Conservation (phyloP, 495 filamentous ascomycete species). For the Staphylotrichum longicolle region DNA sequence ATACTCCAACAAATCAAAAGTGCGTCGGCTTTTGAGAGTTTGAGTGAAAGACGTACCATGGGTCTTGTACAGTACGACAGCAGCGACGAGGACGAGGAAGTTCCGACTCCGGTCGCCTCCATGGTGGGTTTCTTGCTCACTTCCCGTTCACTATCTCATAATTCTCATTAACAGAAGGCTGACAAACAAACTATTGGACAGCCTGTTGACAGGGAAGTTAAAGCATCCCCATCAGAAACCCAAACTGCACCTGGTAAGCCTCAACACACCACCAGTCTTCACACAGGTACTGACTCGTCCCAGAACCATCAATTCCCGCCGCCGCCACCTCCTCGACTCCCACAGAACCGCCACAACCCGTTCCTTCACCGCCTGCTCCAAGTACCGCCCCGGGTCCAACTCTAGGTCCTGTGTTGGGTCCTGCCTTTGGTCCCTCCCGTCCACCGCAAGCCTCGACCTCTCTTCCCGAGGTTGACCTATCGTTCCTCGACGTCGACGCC, state of each 20-base stretch:
- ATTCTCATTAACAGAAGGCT: constrained; percentile 2
- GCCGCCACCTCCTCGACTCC: background rate
- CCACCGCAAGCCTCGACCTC: constrained; percentile 13
- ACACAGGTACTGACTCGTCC: background rate
- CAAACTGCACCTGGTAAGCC: background rate
- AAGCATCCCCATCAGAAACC: background rate
- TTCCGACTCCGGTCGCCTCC: constrained; percentile 17
- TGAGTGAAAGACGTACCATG: constrained; percentile 43
- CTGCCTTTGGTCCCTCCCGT: constrained; percentile 28
- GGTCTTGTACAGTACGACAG: constrained; percentile 70
- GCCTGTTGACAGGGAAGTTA: constrained; percentile 3
- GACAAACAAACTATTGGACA: constrained; percentile 18
- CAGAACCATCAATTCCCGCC: background rate
- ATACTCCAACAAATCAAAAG: background rate
- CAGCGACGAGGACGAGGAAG: constrained; percentile 70
- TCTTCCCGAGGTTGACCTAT: constrained; percentile 21
- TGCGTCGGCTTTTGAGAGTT: background rate
- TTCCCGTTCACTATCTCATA: background rate
- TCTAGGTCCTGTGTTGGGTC: constrained; percentile 39
- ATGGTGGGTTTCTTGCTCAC: constrained; percentile 8
- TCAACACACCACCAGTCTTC: background rate
- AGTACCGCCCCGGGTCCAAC: constrained; percentile 8
- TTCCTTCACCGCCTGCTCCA: background rate
- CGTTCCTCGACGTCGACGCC: constrained; percentile 21
- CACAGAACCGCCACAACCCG: background rate